Conservation (phyloP, 2,329 filamentous ascomycete species). For the Verticillium klebahnii region DNA sequence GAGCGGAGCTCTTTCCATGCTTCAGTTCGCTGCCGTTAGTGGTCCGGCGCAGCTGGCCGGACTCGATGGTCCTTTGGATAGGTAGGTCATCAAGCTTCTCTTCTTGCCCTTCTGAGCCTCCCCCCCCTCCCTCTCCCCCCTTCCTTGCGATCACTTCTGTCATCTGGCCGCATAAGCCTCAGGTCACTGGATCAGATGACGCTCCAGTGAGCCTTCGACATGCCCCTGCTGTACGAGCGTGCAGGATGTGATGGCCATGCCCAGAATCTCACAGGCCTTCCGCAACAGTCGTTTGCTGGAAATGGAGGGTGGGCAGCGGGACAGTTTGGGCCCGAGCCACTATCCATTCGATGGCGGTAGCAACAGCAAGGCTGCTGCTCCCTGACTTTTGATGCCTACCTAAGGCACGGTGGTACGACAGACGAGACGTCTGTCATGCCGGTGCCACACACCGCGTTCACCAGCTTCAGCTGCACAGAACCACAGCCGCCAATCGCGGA, state of each 20-base stretch:
- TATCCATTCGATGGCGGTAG: background rate
- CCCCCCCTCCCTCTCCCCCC: background rate
- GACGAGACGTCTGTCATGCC: background rate
- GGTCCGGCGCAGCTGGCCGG: conserved; percentile 73
- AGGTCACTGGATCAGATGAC: conserved; percentile 40
- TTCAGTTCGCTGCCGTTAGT: conserved; percentile 67
- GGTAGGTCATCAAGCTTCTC: conserved; percentile 55
- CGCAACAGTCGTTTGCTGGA: background rate
- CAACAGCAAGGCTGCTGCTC: background rate
- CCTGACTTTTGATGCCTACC: conserved; percentile 7
- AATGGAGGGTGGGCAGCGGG: background rate
- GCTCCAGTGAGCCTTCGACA: conserved; percentile 31
- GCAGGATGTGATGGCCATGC: conserved; percentile 16
- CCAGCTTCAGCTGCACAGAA: background rate
- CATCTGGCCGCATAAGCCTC: conserved; percentile 33
- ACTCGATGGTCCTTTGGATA: conserved; percentile 77
- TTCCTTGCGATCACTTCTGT: background rate
- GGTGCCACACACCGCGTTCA: background rate
- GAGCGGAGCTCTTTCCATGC: conserved; percentile 66
- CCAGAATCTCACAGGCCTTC: background rate
- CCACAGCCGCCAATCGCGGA: conserved; percentile 34
- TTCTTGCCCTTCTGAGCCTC: conserved; percentile 8
- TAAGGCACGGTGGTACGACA: conserved; percentile 5
- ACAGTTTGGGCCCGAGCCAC: background rate
- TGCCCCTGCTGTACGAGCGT: conserved; percentile 24